Base-by-base conservation (phyloP, 139 green algal species). In the Gonium pectorale region DNA sequence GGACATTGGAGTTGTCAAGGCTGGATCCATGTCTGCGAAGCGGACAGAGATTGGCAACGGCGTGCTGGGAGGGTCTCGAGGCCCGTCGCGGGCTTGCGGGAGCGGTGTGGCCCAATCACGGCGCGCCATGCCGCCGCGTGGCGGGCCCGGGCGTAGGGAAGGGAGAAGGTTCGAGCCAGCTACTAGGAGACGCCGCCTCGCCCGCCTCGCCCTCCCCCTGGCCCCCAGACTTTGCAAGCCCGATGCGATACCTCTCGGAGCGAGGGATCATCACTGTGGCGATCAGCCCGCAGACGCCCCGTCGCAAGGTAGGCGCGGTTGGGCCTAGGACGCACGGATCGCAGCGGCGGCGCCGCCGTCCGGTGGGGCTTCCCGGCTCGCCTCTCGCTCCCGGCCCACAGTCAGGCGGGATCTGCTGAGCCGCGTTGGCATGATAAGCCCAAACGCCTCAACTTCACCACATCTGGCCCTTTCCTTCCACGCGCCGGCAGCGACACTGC, bases 191-290 rank as follows among this genome's bases (percentile, higher is more conserved):
- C n/a, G n/a, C 49, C 17, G 13, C 49, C 49, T 56, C 49, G 49
- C 17, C 49, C 49, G 13, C 49, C 17, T 56, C 49, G 13, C 17
- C 49, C 49, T 56, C 49, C 49, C 49, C 49, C 49, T 56, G 63
- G 15, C 5, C 5, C 7, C 29, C 56, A 81, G 75, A 82, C 59
- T 82, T 82, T 29, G 75, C 75, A 15, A 1, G 0, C 40, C 75
- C 75, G 19, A 29, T 82, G 40, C 59, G 75, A 13, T 44, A 71
- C n/a, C 38, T 82, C 40, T 82, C 75, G 38, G 75, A 82, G 59
- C 41, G 41, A 3, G 59, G 75, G 17, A 41, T 82, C 2, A 40
- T 38, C 9, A 82, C 75, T 1, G 17, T 82, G 2, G 54, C 41
- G 29, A n/a, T 71, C 13, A 72, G 59, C 59, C 75, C 75, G 0